Percentiles rank a stretch among this genome's conserved stretches.
phyloP scores from a whole-genome alignment of 768 basidiomycete genomes.

The Rhodosporidiobolus sp. region DNA sequence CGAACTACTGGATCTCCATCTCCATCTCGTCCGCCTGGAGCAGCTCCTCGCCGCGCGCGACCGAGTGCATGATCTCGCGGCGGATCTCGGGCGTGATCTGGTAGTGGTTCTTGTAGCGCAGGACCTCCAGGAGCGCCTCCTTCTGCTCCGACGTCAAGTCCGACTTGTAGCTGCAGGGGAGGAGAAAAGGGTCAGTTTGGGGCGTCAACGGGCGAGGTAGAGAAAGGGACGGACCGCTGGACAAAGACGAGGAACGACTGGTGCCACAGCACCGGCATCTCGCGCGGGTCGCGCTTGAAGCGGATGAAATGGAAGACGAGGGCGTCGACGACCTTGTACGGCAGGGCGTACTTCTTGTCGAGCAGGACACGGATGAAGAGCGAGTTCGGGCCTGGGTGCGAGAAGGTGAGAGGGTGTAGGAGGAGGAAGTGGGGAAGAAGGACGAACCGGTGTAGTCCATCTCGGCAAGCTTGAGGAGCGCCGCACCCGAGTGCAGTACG shows the following conservation, averaged over 20 bases:
- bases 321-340: conserved; percentile 95
- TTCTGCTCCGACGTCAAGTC: conserved; percentile 97
- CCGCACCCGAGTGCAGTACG: conserved; percentile 93
- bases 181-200: background rate
- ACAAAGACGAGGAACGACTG: conserved; percentile 91
- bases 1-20: conserved; percentile 40
- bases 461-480: conserved; percentile 82
- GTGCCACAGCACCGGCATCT: conserved; percentile 97
- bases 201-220: background rate
- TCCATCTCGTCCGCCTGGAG: conserved; percentile 63
- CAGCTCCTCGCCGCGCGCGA: conserved; percentile 76
- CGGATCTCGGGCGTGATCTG: conserved; percentile 87
- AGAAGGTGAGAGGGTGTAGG: background rate
- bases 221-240: conserved; percentile 65
- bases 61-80: conserved; percentile 80
- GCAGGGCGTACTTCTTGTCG: conserved; percentile 96
- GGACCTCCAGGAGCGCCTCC: conserved; percentile 89
- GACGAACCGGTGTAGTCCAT: conserved; percentile 88
- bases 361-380: conserved; percentile 93
- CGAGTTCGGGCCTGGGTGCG: conserved; percentile 71
- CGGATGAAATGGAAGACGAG: conserved; percentile 98
- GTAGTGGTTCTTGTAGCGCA: conserved; percentile 76
- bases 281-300: conserved; percentile 74
- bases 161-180: conserved; percentile 70
- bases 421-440: background rate